Percentiles rank a stretch among this genome's conserved stretches.
phyloP scores from a whole-genome alignment of 495 filamentous ascomycete genomes.

The Tetracladium marchalianum region DNA sequence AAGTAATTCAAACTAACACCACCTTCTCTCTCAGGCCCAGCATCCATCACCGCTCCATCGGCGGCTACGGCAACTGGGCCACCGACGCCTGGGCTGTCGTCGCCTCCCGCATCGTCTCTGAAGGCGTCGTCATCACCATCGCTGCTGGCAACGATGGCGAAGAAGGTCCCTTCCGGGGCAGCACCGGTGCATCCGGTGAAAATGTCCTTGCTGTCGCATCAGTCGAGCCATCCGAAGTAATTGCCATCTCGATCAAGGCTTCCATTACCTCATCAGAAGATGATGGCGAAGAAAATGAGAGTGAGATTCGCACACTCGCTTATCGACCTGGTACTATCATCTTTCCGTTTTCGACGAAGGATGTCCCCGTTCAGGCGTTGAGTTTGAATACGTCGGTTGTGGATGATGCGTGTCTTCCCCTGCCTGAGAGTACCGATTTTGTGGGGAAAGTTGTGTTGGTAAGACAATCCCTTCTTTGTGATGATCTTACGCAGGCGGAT shows the following conservation, averaged over 20 bases:
- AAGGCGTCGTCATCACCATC: constrained; percentile 29
- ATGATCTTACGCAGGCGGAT: constrained; percentile 17
- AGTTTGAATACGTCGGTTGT: constrained; percentile 23
- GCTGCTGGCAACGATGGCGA: constrained; percentile 31
- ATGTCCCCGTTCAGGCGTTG: constrained; percentile 23
- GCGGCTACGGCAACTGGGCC: constrained; percentile 24
- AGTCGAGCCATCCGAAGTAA: constrained; percentile 11
- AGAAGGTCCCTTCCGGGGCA: constrained; percentile 26
- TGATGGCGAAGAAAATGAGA: constrained; percentile 7
- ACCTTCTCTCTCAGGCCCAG: too few species aligned
- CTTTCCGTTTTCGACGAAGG: constrained; percentile 15
- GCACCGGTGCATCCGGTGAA: constrained; percentile 18
- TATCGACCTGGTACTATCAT: constrained; percentile 15
- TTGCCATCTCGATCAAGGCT: constrained; percentile 14
- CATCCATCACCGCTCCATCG: too few species aligned
- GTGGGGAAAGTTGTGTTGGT: constrained; percentile 29
- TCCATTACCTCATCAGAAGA: too few species aligned
- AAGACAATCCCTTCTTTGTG: constrained; percentile 24
- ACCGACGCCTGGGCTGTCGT: constrained; percentile 25
- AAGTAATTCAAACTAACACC: too few species aligned
- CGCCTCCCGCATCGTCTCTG: constrained; percentile 26
- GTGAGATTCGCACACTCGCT: constrained; percentile 14
- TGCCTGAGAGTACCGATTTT: constrained; percentile 25
- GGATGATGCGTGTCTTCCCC: constrained; percentile 23
- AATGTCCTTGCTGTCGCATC: constrained; percentile 18